Base-by-base conservation (phyloP, 2,329 filamentous ascomycete species). In the Xylariaceae sp. region DNA sequence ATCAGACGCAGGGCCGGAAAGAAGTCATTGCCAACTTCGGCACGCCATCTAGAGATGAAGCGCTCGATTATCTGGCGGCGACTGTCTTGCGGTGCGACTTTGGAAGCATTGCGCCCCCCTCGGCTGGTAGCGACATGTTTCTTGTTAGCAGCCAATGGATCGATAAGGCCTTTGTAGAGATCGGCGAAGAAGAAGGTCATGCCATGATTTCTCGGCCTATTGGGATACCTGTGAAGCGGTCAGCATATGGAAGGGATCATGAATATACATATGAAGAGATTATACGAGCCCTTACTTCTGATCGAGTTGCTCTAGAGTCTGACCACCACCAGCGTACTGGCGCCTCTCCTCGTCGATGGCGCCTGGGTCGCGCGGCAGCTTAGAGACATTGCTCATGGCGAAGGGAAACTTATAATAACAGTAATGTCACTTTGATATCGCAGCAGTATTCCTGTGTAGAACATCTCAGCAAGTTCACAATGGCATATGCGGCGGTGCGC, bases 1-100 rank as follows among this genome's bases (percentile, higher is more conserved):
- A 97, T 96, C 51, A 99, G 82, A 17, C 94, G 87, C 73, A 99
- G 83, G 1, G 91, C 93, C 0, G 94, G 94, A 71, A 94, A 97
- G 68, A 99, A 90, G 73, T 99, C 94, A 66, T 90, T 78, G 30
- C 94, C 94, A 18, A 97, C 92, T 62, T 96, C 87, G 58, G 85
- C 85, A 45, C 92, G 85, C 94, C 94, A 99, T 72, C 85, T 82
- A 11, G 83, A 82, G 66, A 99, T 90, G 76, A 96, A 99, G 6
- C 88, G 81, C 57, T 92, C 85, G 64, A 99, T 91, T 65, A 97
- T 89, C 67, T 86, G 84, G 0, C 88, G 84, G 44, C 91, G 85
- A 62, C 88, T 83, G 72, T 97, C 92, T 65, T 93, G 85, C 0
- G 90, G 87, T 2, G 86, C 87, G 7, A 85, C 77, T 56, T 82